Evolutionary conservation across 805 yeast genomes (phyloP), one percentile per base, ranked within the genome.

Genomic region (Lipomyces yamadae): DNA sequence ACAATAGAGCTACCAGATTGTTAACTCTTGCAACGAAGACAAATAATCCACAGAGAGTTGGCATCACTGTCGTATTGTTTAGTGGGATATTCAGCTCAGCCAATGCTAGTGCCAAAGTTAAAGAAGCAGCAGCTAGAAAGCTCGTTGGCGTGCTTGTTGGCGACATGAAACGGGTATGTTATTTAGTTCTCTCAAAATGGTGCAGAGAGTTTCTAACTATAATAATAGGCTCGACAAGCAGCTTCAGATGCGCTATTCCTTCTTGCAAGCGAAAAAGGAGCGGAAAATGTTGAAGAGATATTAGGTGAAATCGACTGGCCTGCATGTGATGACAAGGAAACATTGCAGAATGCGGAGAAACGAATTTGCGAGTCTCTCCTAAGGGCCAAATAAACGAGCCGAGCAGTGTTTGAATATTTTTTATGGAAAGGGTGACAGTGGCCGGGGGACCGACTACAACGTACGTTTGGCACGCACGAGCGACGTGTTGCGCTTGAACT

Each of bases 1-100:
- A 59, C 37, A 68, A 68, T 54, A 68, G 65, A 42, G 58, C 64
- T 18, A 56, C 70, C 34, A 55, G 57, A 39, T 55, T 68, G 30
- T 39, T 34, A 13, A 2, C 58, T 15, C 48, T 60, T 11, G 71
- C 68, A 29, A 13, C 18, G 32, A 62, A 63, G 58, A 56, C 64
- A 11, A n/a, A 35, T 10, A 48, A 29, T 15, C 11, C 54, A 13
- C 56, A 56, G 11, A 52, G 60, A 56, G 13, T 65, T 8, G 48
- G 30, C 2, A 42, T 35, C 2, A 11, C 61, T 15, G 33, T 60
- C 6, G 59, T 39, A 11, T n/a, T 65, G 15, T 62, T 61, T 48
- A 33, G 58, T 6, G 63, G 60, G 8, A n/a, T 68, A 13, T 57
- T 56, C 3, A 24, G 13, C 0, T 13, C 29, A 4, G 13, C 56